Base-by-base conservation (phyloP, 78 protist genomes). In the Emiliania huxleyi region DNA sequence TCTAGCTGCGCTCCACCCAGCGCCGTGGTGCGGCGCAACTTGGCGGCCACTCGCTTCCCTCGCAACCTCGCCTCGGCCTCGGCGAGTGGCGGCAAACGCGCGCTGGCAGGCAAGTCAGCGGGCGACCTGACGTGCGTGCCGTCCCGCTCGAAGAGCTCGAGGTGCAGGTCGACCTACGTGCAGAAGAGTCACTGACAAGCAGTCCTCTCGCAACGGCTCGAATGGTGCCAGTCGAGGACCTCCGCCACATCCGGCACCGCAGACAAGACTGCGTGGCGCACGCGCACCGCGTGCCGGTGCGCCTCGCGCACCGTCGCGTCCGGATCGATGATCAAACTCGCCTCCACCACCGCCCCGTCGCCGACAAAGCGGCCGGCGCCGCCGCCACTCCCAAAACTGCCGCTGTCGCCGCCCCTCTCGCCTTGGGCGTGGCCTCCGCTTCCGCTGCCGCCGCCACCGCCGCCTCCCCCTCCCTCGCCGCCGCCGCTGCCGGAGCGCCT, bases 111-210 rank as follows among this genome's bases (percentile, higher is more conserved):
- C 73, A 62, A 2, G 22, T 62, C 73, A 15, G 5, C 73, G 29
- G 73, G 33, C 73, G 73, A 62, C 37, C 19, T 19, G 73, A 62
- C 8, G 73, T 62, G 5, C 29, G 5, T 2, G 33, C 33, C 73
- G 33, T 15, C 19, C 42, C 22, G 6, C 2, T 11, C 77, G 77
- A 29, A 69, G 37, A 69, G 77, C 77, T 69, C 77, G 38, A 69
- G 77, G 77, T 69, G 77, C 77, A 69, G 77, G 77, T 69, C 77
- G 42, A 69, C 77, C n/a, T n/a, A n/a, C n/a, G n/a, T n/a, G n/a
- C n/a, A n/a, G n/a, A n/a, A n/a, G n/a, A n/a, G n/a, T n/a, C n/a
- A n/a, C n/a, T n/a, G n/a, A n/a, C n/a, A n/a, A n/a, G n/a, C n/a
- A n/a, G n/a, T n/a, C n/a, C n/a, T n/a, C n/a, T n/a, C n/a, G n/a